These are phyloP conservation scores for Elsinoe batatas DNA, from an alignment of 2,329 filamentous ascomycete species.

Conservation along the genomic window DNA sequence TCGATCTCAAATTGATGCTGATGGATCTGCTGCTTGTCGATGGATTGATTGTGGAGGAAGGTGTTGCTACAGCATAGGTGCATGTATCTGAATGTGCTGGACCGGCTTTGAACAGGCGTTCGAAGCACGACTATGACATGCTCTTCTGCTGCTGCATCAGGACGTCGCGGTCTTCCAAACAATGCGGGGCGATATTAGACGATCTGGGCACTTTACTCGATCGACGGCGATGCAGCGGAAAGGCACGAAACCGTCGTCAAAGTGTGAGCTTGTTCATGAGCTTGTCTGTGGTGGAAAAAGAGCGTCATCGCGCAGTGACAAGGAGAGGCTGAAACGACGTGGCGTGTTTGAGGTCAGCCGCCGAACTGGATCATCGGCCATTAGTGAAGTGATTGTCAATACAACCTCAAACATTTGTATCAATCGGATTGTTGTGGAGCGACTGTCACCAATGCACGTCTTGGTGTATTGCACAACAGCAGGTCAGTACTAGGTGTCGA, in stretches of 20 bases:
- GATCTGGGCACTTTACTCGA: conserved; percentile 3
- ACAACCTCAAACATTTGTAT: not conserved
- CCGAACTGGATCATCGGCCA: not conserved
- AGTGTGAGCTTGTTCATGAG: not conserved
- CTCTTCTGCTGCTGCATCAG: too few species aligned
- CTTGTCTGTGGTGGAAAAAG: not conserved
- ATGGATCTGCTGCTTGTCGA: not conserved
- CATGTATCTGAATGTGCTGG: too few species aligned
- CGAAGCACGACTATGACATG: too few species aligned
- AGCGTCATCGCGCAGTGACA: not conserved
- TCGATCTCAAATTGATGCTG: not conserved
- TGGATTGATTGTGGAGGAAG: not conserved
- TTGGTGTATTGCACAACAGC: too few species aligned
- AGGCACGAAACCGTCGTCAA: not conserved
- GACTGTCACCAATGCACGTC: too few species aligned
- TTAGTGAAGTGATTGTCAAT: too few species aligned
- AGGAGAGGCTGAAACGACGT: not conserved
- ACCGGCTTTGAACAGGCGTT: too few species aligned
- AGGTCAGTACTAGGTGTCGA: too few species aligned
- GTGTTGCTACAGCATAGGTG: too few species aligned
- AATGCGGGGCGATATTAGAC: not conserved
- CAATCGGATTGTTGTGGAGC: too few species aligned
- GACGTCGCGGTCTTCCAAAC: not conserved
- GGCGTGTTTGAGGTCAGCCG: not conserved
- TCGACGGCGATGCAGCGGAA: not conserved